Conservation (phyloP, 768 basidiomycete species). For the Rhodotorula kratochvilovae region DNA sequence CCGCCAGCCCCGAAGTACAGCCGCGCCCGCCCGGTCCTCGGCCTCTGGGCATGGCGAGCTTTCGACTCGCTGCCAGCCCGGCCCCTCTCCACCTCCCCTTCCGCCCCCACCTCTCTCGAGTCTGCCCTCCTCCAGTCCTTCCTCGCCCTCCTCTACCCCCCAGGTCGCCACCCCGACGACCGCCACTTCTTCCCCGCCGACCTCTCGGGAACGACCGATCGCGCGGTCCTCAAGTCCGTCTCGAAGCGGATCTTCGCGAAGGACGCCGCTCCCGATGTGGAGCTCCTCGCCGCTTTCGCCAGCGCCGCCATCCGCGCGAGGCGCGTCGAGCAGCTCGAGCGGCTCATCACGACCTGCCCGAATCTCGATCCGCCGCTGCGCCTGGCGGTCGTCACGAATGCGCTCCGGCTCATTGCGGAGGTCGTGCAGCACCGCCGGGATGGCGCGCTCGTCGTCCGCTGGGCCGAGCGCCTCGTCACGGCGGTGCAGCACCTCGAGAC, state of each 20-base stretch:
- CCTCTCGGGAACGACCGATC: background rate
- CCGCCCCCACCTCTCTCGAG: conserved; percentile 4
- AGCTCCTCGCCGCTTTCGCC: background rate
- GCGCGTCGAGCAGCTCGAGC: conserved; percentile 8
- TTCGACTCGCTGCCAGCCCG: background rate
- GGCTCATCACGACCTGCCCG: background rate
- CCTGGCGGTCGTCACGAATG: background rate
- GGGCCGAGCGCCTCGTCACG: background rate
- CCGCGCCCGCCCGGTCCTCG: background rate
- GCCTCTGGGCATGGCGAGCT: background rate
- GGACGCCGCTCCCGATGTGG: background rate
- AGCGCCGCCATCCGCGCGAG: background rate
- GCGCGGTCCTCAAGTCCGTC: conserved; percentile 1
- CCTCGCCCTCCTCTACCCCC: conserved; percentile 2
- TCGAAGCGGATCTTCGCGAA: background rate
- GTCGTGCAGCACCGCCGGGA: background rate
- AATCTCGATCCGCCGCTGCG: background rate
- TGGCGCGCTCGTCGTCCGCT: background rate
- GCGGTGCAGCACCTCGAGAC: background rate
- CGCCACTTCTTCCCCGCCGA: background rate
- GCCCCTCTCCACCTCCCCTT: background rate
- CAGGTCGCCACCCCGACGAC: background rate
- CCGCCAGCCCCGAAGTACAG: background rate
- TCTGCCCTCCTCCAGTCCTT: background rate
- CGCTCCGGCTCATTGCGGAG: background rate